Evolutionary conservation across 2,329 filamentous ascomycete species (phyloP).

Genomic region (Sclerotinia glacialis): DNA sequence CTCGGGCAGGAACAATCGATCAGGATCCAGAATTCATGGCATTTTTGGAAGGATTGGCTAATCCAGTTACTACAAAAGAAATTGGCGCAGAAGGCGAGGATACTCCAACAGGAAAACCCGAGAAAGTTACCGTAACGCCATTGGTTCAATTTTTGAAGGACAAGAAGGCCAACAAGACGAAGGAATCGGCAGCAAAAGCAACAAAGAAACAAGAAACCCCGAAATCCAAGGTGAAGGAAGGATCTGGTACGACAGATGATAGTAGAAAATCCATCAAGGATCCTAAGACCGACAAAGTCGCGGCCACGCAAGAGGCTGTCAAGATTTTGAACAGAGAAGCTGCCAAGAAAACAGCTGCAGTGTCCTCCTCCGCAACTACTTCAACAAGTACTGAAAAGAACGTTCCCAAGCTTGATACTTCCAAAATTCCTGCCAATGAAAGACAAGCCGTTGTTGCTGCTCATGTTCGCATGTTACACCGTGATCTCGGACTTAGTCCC

Average conservation of each 20-base stretch:
- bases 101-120: constrained; percentile 34
- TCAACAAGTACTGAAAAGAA: constrained; percentile 30
- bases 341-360: constrained; percentile 47
- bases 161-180: constrained; percentile 76
- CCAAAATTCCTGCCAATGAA: constrained; percentile 42
- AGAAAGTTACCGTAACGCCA: constrained; percentile 77
- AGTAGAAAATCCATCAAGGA: constrained; percentile 59
- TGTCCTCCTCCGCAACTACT: constrained; percentile 20
- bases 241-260: constrained; percentile 44
- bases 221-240: constrained; percentile 52
- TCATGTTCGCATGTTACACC: constrained; percentile 62
- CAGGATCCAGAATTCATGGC: constrained; percentile 94
- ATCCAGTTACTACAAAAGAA: constrained; percentile 55
- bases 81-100: constrained; percentile 40
- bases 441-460: constrained; percentile 52
- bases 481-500: constrained; percentile 63
- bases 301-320: constrained; percentile 58
- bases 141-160: constrained; percentile 87
- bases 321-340: constrained; percentile 62
- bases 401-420: constrained; percentile 53
- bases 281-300: constrained; percentile 57
- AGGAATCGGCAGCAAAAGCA: constrained; percentile 55
- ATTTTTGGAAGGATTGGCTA: constrained; percentile 84
- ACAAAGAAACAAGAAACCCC: constrained; percentile 51
- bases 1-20: constrained; percentile 90